phyloP scores from a whole-genome alignment of 2,329 filamentous ascomycete species.

The Paecilomyces sp. region DNA sequence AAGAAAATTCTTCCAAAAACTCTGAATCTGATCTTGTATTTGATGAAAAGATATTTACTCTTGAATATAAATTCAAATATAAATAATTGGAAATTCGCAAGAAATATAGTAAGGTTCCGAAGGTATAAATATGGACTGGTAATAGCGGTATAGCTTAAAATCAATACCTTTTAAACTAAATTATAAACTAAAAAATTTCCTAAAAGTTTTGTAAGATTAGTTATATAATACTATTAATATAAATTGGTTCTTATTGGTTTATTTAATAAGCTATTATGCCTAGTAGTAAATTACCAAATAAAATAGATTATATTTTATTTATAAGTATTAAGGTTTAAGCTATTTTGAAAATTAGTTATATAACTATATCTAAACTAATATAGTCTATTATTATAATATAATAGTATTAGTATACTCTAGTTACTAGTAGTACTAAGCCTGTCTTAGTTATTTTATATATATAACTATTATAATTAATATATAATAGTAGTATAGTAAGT shows the following conservation, averaged over 20 bases:
- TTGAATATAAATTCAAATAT: background rate
- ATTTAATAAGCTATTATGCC: background rate
- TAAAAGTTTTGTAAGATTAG: background rate
- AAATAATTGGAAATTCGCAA: background rate
- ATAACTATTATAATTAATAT: too few species aligned
- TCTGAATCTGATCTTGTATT: background rate
- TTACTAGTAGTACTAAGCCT: background rate
- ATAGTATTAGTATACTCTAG: too few species aligned
- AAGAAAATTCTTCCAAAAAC: too few species aligned
- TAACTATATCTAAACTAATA: background rate
- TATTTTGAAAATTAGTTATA: background rate
- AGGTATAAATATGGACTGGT: too few species aligned
- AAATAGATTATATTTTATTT: background rate
- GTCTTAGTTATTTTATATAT: background rate
- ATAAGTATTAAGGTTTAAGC: too few species aligned
- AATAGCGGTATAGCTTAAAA: too few species aligned
- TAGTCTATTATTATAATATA: background rate
- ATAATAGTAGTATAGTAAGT: too few species aligned
- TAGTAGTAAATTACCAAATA: background rate
- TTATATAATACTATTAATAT: background rate
- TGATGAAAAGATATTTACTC: background rate
- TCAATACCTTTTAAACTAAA: too few species aligned
- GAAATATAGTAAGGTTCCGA: background rate
- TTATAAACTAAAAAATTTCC: background rate
- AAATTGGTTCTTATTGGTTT: background rate